Conservation (phyloP, 306 rosid genomes). For the Vachellia collinsii region DNA sequence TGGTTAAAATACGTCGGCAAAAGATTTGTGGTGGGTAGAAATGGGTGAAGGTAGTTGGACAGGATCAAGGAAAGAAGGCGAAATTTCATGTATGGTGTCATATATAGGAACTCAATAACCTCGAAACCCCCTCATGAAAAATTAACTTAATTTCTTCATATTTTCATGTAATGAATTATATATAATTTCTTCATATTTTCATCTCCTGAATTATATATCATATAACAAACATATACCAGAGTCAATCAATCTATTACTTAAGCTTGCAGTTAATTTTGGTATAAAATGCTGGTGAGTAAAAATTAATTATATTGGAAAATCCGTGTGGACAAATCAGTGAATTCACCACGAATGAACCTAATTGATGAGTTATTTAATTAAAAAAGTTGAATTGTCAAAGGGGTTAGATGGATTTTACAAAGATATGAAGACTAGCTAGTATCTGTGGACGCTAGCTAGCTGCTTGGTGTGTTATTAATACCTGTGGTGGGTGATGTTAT, state of each 20-base stretch:
- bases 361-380: too few relatives aligned
- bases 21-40: conserved; percentile 67
- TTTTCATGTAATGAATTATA: conserved; percentile 16
- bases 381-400: conserved; percentile 50
- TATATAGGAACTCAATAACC: conserved; percentile 38
- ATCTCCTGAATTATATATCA: conserved; percentile 6
- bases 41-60: conserved; percentile 94
- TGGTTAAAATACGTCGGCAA: background rate
- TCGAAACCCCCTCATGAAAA: conserved; percentile 48
- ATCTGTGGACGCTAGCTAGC: background rate
- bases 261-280: conserved; percentile 10
- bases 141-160: conserved; percentile 2
- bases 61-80: conserved; percentile 48
- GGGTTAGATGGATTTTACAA: conserved; percentile 60
- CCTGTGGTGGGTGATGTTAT: conserved; percentile 7
- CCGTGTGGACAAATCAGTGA: too few relatives aligned
- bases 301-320: too few relatives aligned
- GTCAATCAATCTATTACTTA: background rate
- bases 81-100: conserved; percentile 38
- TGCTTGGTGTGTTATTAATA: conserved; percentile 38
- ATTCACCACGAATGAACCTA: too few relatives aligned
- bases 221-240: too few relatives aligned
- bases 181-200: conserved; percentile 5
- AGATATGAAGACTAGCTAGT: conserved; percentile 2
- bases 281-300: background rate